These are phyloP conservation scores for Xylaria telfairii DNA, from an alignment of 495 filamentous ascomycete species.

Conservation along the genomic window DNA sequence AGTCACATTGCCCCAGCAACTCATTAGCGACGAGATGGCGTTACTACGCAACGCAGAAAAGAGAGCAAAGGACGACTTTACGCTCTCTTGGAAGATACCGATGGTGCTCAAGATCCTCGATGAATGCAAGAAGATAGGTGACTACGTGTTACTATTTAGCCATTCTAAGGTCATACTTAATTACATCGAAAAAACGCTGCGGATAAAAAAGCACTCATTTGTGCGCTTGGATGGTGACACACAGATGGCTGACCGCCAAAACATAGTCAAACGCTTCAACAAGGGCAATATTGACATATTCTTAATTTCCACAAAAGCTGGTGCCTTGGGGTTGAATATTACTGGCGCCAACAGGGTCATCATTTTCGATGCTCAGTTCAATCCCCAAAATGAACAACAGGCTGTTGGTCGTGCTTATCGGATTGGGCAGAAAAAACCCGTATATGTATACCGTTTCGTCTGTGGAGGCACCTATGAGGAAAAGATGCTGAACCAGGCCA, in stretches of 20 bases:
- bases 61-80: conserved; percentile 38
- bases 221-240: conserved; percentile 72
- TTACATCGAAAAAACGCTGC: conserved; percentile 66
- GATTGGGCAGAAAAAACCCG: conserved; percentile 80
- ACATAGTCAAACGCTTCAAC: conserved; percentile 71
- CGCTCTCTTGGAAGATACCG: conserved; percentile 68
- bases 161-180: conserved; percentile 72
- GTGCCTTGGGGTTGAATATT: conserved; percentile 84
- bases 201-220: conserved; percentile 48
- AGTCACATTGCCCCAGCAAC: conserved; percentile 37
- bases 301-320: conserved; percentile 83
- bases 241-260: conserved; percentile 59
- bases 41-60: conserved; percentile 29
- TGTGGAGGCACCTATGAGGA: conserved; percentile 82
- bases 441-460: conserved; percentile 87
- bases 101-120: conserved; percentile 71
- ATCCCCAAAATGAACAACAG: conserved; percentile 83
- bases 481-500: conserved; percentile 67
- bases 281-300: conserved; percentile 58
- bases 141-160: conserved; percentile 83
- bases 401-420: conserved; percentile 89
- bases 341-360: conserved; percentile 84
- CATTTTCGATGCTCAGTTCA: conserved; percentile 84
- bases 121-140: conserved; percentile 61
- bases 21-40: conserved; percentile 42